Evolutionary conservation across 2,329 filamentous ascomycete genomes (phyloP).

Genomic region (Aciculosporium take): DNA sequence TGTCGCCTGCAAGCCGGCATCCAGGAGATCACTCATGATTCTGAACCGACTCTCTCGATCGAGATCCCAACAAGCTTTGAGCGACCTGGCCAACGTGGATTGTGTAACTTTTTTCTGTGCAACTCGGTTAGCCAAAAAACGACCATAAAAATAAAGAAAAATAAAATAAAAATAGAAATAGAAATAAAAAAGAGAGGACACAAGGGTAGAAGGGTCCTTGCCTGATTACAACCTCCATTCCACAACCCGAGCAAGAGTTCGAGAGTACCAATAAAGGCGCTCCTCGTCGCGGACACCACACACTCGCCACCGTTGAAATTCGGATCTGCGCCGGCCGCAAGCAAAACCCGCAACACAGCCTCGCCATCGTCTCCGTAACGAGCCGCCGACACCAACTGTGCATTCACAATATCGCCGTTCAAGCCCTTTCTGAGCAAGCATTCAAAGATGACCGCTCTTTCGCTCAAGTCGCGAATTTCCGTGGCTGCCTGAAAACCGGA

Average conservation of each 20-base stretch:
- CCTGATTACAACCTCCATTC: slow-evolving; percentile 26
- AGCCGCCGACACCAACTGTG: slow-evolving; percentile 37
- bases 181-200: too few relatives aligned
- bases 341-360: slow-evolving; percentile 33
- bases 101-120: slow-evolving; percentile 30
- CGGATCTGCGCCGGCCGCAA: slow-evolving; percentile 38
- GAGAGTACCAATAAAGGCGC: slow-evolving; percentile 34
- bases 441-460: slow-evolving; percentile 34
- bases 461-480: slow-evolving; percentile 34
- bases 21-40: slow-evolving; percentile 35
- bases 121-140: neutral
- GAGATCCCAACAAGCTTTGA: slow-evolving; percentile 41
- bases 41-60: slow-evolving; percentile 32
- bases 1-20: slow-evolving; percentile 31
- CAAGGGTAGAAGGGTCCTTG: slow-evolving; percentile 10
- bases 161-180: too few relatives aligned
- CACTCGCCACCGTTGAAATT: slow-evolving; percentile 41
- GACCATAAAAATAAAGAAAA: neutral
- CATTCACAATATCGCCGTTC: slow-evolving; percentile 34
- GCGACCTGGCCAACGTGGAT: slow-evolving; percentile 31
- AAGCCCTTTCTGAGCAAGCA: slow-evolving; percentile 36
- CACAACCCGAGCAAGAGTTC: slow-evolving; percentile 36
- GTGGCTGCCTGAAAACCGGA: slow-evolving; percentile 42
- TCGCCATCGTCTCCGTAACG: slow-evolving; percentile 35
- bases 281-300: slow-evolving; percentile 38